Evolutionary conservation across 2,329 filamentous ascomycete species (phyloP).

Genomic region (Penicillium carneum): DNA sequence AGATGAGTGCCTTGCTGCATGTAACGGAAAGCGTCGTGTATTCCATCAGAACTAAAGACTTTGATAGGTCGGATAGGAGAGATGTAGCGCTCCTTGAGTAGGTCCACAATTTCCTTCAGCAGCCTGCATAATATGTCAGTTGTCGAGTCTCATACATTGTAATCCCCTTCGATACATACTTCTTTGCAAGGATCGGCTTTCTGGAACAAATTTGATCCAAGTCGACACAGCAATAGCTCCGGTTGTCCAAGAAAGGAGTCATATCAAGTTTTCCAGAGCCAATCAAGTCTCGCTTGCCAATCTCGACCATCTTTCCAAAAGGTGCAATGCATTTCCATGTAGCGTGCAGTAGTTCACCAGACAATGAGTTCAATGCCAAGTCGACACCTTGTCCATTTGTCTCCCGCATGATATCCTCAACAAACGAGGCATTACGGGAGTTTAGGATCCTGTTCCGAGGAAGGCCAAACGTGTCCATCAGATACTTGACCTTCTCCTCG

Average conservation of each 20-base stretch:
- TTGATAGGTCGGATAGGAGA: conserved; percentile 33
- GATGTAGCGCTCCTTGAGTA: conserved; percentile 23
- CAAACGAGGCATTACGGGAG: conserved; percentile 33
- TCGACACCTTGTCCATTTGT: conserved; percentile 36
- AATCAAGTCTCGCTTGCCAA: conserved; percentile 40
- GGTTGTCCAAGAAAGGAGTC: conserved; percentile 33
- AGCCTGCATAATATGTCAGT: conserved; percentile 10
- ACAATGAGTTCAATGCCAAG: conserved; percentile 40
- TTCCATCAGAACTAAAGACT: conserved; percentile 34
- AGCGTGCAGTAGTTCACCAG: conserved; percentile 39
- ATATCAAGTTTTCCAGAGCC: conserved; percentile 34
- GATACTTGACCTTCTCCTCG: conserved; percentile 32
- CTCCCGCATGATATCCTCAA: conserved; percentile 25
- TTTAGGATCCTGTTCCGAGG: conserved; percentile 35
- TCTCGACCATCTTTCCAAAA: conserved; percentile 41
- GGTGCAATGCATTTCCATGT: conserved; percentile 43
- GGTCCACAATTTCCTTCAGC: conserved; percentile 1
- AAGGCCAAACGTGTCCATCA: conserved; percentile 33
- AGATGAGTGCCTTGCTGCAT: conserved; percentile 57
- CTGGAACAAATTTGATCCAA: conserved; percentile 28
- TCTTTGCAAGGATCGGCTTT: conserved; percentile 14
- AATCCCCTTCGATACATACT: conserved; percentile 1
- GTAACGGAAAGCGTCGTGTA: conserved; percentile 52
- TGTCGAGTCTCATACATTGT: background rate
- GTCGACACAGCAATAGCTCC: conserved; percentile 36